Conservation (phyloP, 176 grass and related monocot species). For the Carex parvula region DNA sequence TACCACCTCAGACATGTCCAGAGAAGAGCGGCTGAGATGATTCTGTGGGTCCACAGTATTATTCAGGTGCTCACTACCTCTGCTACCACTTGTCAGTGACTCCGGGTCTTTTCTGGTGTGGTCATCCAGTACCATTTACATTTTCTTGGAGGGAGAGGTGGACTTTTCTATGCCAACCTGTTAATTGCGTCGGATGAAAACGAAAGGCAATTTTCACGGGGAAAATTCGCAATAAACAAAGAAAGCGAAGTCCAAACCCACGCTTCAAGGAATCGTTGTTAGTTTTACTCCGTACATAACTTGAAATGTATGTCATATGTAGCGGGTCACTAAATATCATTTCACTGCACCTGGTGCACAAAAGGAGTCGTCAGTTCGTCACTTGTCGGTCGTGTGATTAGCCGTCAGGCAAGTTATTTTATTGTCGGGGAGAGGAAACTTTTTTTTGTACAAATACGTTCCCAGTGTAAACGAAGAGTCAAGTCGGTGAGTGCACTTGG, state of each 20-base stretch:
- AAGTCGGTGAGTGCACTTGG: neutral
- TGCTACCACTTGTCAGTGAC: neutral
- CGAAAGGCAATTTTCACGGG: conserved; percentile 5
- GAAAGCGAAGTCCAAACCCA: neutral
- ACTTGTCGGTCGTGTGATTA: neutral
- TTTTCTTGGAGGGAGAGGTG: neutral
- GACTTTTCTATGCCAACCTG: neutral
- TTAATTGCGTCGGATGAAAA: conserved; percentile 4
- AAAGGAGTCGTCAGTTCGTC: neutral
- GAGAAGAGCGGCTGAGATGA: neutral
- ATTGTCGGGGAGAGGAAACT: neutral
- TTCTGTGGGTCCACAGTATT: neutral
- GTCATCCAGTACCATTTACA: neutral
- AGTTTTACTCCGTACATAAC: neutral
- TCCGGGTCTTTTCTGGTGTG: neutral
- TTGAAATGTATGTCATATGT: neutral
- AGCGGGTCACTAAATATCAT: neutral
- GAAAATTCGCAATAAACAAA: neutral
- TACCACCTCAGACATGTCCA: neutral
- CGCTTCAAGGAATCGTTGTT: neutral
- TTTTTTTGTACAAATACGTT: neutral
- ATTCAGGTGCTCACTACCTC: neutral
- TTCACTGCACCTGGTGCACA: neutral
- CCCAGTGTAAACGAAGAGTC: neutral
- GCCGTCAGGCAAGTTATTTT: neutral